Percentiles rank a stretch among this genome's conserved stretches.
Evolutionary conservation across 2,329 filamentous ascomycete species (phyloP).

Genomic region (Venturiaceae sp.): DNA sequence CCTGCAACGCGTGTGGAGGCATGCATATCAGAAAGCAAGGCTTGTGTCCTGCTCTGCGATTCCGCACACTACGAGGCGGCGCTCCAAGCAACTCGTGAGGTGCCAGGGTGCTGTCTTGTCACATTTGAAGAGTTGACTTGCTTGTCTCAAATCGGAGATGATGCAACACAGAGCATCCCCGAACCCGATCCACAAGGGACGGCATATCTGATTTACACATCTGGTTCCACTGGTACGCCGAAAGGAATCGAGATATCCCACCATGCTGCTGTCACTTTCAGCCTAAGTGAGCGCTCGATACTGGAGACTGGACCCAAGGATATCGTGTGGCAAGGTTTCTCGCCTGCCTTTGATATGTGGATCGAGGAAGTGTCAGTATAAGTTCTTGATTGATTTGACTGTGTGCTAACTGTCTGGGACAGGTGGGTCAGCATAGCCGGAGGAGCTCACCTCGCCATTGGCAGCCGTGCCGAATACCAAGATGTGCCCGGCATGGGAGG

Average conservation of each 20-base stretch:
- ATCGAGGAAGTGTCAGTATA: slow-evolving; percentile 9
- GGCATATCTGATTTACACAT: slow-evolving; percentile 76
- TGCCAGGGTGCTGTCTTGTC: neutral
- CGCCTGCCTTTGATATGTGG: slow-evolving; percentile 19
- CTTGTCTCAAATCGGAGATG: neutral
- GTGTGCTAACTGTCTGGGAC: slow-evolving; percentile 1
- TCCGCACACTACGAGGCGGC: neutral
- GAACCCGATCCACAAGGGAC: slow-evolving; percentile 22
- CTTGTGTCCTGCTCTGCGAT: neutral
- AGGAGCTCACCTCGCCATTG: neutral
- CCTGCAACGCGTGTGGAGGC: neutral
- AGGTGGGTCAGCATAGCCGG: slow-evolving; percentile 6
- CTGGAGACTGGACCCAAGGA: slow-evolving; percentile 5
- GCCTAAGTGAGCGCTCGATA: slow-evolving; percentile 3
- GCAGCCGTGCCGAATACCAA: neutral
- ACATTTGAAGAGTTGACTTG: neutral
- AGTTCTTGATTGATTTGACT: neutral
- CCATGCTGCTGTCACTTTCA: slow-evolving; percentile 59
- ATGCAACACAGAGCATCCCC: neutral
- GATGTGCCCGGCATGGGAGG: neutral
- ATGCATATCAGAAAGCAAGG: neutral
- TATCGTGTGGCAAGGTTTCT: slow-evolving; percentile 15
- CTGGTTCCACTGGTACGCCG: slow-evolving; percentile 81
- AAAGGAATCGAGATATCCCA: slow-evolving; percentile 85
- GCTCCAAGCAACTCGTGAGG: neutral